A percentile compares a stretch with the other conserved stretches of the same genome.
phyloP scores from a whole-genome alignment of 129 eudicot genomes.

The Deinandra increscens region DNA sequence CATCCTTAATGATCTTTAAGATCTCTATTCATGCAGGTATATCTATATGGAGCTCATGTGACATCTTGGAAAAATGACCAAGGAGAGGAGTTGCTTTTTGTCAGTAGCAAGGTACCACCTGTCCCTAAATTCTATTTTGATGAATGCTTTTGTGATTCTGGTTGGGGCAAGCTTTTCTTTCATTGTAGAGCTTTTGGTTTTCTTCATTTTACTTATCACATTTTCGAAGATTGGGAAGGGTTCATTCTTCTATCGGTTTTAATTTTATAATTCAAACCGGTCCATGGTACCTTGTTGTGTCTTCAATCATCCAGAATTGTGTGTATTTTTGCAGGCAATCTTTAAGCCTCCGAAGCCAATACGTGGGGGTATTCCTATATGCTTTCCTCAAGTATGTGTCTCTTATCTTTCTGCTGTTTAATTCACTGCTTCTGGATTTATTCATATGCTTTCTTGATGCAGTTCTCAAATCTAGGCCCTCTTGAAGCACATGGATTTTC shows the following conservation, averaged over 20 bases:
- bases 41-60: constrained; percentile 85
- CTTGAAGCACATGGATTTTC: constrained; percentile 90
- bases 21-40: constrained; percentile 47
- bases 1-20: constrained; percentile 13
- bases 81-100: constrained; percentile 78
- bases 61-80: constrained; percentile 89
- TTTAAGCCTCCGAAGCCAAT: constrained; percentile 78
- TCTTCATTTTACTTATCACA: not conserved
- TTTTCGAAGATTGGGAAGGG: not conserved
- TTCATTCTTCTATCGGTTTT: not conserved
- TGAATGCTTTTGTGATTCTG: constrained; percentile 14
- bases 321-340: constrained; percentile 49
- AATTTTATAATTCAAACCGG: not conserved
- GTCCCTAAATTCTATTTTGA: not conserved
- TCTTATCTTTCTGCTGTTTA: constrained; percentile 6
- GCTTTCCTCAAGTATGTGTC: constrained; percentile 84
- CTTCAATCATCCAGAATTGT: constrained; percentile 21
- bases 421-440: constrained; percentile 2
- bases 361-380: constrained; percentile 95
- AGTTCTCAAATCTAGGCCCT: constrained; percentile 69
- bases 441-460: constrained; percentile 31
- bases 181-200: not conserved
- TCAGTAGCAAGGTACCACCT: constrained; percentile 68
- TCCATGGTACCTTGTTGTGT: constrained; percentile 10
- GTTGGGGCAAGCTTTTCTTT: not conserved